phyloP scores from a whole-genome alignment of 768 basidiomycete genomes.

The Favolaschia claudopus region DNA sequence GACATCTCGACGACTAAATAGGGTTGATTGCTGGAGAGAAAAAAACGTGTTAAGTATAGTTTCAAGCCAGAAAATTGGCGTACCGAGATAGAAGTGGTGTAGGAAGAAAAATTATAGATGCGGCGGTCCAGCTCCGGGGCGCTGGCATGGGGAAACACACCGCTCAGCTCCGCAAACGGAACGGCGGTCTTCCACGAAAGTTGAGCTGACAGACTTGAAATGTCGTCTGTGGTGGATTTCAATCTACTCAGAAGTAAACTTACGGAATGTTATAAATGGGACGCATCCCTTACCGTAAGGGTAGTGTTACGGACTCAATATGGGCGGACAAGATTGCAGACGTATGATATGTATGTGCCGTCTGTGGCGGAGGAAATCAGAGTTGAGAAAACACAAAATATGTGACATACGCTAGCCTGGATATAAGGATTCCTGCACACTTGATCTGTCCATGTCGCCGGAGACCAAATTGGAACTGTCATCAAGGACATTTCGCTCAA shows the following conservation, averaged over 20 bases:
- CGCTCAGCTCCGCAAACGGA: constrained; percentile 64
- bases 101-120: constrained; percentile 52
- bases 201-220: constrained; percentile 53
- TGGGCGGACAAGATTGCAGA: constrained; percentile 68
- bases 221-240: constrained; percentile 38
- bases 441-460: constrained; percentile 49
- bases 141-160: constrained; percentile 51
- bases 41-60: too few relatives aligned
- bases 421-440: constrained; percentile 35
- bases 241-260: constrained; percentile 35
- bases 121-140: constrained; percentile 37
- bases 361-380: constrained; percentile 31
- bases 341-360: constrained; percentile 50
- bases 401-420: constrained; percentile 35
- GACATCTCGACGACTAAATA: constrained; percentile 58
- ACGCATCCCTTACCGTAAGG: constrained; percentile 54
- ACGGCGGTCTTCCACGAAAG: constrained; percentile 62
- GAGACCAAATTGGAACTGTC: constrained; percentile 57
- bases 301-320: constrained; percentile 65
- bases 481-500: constrained; percentile 58
- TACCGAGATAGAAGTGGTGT: constrained; percentile 27
- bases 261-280: too few relatives aligned
- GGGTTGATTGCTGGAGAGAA: constrained; percentile 6
- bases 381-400: constrained; percentile 7
- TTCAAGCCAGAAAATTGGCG: background rate